Base-by-base conservation (phyloP, 1,284 basidiomycete genomes). In the Melampsora americana region DNA sequence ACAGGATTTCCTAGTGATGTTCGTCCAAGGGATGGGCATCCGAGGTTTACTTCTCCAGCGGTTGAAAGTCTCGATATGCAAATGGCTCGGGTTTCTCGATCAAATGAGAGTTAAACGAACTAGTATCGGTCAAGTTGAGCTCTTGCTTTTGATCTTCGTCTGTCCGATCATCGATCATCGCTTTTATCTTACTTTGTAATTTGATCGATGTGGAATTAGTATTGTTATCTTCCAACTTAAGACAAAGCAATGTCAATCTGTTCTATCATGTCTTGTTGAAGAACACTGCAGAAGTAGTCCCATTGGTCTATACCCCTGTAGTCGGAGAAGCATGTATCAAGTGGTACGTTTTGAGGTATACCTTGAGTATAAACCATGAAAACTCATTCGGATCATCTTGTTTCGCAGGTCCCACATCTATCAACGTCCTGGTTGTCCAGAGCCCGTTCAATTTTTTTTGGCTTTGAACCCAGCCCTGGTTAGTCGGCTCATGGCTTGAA, bases 281-380 rank as follows among this genome's bases (percentile, higher is more conserved):
- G 18, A 66, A 75, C 23, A 75, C 72, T n/a, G 50, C 72, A 23
- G 72, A 75, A 53, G 72, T 75, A 14, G 72, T 75, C 32, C 72
- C 72, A 30, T 66, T 75, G 39, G 72, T 75, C 28, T 75, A 75
- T 44, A 75, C 72, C 20, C 72, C 72, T 39, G 72, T 75, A 53
- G 72, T 75, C 20, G 72, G 72, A 75, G 72, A 75, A 68, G 72
- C 72, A 26, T 75, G 72, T 56, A 75, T 66, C 44, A 75, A 75
- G 39, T 75, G 72, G 72, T 75, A 64, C 20, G 11, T 32, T 28
- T 30, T 64, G 6, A 20, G 32, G 12, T 7, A 64, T 64, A 64
- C n/a, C n/a, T n/a, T n/a, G n/a, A n/a, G n/a, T n/a, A n/a, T 9
- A 35, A 56, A 28, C 7, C 9, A n/a, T 56, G 53, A 56, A 1